Conservation (phyloP, 225 moss, liverwort and hornwort species). For the Thuidium tamariscinum region DNA sequence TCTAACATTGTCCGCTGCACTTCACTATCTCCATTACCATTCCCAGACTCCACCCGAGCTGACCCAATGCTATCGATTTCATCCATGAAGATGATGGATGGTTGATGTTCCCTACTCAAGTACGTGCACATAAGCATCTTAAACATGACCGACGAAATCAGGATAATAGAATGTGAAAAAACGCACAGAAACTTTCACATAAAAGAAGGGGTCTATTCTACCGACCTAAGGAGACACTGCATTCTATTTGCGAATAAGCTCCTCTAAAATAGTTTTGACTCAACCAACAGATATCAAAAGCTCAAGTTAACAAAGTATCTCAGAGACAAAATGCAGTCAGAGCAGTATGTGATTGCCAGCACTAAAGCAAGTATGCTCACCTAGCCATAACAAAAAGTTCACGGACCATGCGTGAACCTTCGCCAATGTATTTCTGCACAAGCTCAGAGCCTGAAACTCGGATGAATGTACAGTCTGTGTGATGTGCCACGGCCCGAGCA, state of each 20-base stretch:
- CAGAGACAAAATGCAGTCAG: not conserved
- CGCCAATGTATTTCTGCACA: conserved; percentile 98
- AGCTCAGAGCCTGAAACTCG: conserved; percentile 99
- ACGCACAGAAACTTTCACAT: not conserved
- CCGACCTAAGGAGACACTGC: not conserved
- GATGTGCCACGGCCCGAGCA: conserved; percentile 96
- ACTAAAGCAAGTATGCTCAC: conserved; percentile 18
- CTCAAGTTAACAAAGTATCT: not conserved
- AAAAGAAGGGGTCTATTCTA: not conserved
- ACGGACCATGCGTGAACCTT: conserved; percentile 99
- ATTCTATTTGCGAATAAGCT: not conserved
- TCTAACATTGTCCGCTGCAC: conserved; percentile 98
- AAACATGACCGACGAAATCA: not conserved
- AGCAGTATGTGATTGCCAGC: not conserved
- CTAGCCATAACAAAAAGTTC: conserved; percentile 98
- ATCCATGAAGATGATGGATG: conserved; percentile 99
- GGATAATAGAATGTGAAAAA: not conserved
- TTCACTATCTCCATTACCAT: conserved; percentile 98
- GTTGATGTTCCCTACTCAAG: conserved; percentile 71
- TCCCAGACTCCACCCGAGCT: conserved; percentile 98
- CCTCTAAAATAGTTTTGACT: not conserved
- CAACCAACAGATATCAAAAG: not conserved
- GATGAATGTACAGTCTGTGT: conserved; percentile 95
- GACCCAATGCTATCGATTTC: conserved; percentile 99
- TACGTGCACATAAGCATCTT: not conserved